A percentile compares a stretch with the other conserved stretches of the same genome.
Conservation (phyloP, 208 protist species). For the Novymonas esmeraldas region DNA sequence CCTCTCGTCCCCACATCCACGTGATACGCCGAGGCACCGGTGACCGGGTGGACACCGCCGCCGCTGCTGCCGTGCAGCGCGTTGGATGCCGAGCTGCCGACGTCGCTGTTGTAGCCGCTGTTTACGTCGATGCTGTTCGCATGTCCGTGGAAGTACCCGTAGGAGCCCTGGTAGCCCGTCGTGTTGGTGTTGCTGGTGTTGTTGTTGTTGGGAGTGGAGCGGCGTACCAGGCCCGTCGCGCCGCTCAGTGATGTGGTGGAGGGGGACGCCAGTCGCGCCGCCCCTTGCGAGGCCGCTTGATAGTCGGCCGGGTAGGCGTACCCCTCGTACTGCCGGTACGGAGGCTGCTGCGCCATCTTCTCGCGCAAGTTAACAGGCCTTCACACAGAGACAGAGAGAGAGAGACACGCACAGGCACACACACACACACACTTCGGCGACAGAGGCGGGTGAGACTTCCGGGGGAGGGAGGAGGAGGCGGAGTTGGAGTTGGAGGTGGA, state of each 20-base stretch:
- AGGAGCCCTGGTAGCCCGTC: slow-evolving; percentile 19
- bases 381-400: too few species aligned
- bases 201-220: too few species aligned
- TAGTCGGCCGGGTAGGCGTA: slow-evolving; percentile 31
- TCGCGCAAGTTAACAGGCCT: too few species aligned
- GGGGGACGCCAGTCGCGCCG: background rate
- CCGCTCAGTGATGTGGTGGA: slow-evolving; percentile 6
- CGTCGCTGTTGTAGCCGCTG: slow-evolving; percentile 53
- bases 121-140: slow-evolving; percentile 42
- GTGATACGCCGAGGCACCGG: slow-evolving; percentile 1
- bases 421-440: too few species aligned
- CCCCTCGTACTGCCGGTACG: slow-evolving; percentile 18
- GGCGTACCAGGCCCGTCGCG: slow-evolving; percentile 33
- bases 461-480: too few species aligned
- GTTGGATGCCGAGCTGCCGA: slow-evolving; percentile 30
- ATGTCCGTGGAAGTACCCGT: slow-evolving; percentile 54
- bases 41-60: slow-evolving; percentile 6
- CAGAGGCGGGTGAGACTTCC: too few species aligned
- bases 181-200: slow-evolving; percentile 20
- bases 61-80: slow-evolving; percentile 8
- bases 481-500: too few species aligned
- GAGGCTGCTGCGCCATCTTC: slow-evolving; percentile 4
- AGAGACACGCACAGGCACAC: too few species aligned
- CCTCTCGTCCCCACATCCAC: slow-evolving; percentile 1
- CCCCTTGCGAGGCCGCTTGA: background rate